These are phyloP conservation scores for Plasmodiophora brassicae DNA, from an alignment of 208 protist species.

Conservation along the genomic window DNA sequence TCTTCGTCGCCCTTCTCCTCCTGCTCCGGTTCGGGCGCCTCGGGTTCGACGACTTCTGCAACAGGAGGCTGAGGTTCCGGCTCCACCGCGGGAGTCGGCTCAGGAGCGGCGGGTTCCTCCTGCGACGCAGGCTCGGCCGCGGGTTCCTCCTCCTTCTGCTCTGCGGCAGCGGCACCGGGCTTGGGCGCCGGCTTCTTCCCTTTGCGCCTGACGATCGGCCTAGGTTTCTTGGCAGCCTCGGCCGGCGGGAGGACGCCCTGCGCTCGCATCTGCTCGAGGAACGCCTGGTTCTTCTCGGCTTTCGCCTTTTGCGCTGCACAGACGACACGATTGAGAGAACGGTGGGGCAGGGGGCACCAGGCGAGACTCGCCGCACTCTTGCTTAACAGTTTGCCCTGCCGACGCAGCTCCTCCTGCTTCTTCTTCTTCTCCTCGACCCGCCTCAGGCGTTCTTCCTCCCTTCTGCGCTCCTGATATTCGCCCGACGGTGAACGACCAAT, in stretches of 20 bases:
- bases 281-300: not conserved
- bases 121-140: constrained; percentile 7
- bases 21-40: constrained; percentile 59
- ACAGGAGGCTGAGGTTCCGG: constrained; percentile 53
- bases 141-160: constrained; percentile 50
- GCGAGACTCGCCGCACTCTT: not conserved
- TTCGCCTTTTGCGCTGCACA: constrained; percentile 30
- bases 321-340: not conserved
- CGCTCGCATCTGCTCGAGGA: not conserved
- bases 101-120: not conserved
- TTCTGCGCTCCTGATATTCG: constrained; percentile 19
- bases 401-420: not conserved
- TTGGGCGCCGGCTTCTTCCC: not conserved
- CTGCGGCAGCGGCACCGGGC: not conserved
- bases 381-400: constrained; percentile 23
- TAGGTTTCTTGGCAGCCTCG: not conserved
- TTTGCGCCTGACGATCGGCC: constrained; percentile 50
- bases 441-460: not conserved
- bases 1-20: constrained; percentile 41
- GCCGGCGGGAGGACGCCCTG: not conserved
- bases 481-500: not conserved
- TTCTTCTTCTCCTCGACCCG: constrained; percentile 21
- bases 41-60: constrained; percentile 41
- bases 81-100: not conserved
- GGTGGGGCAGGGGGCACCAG: not conserved